Conservation (phyloP, 108 stramenopile genomes). For the Heterococcus sp. region DNA sequence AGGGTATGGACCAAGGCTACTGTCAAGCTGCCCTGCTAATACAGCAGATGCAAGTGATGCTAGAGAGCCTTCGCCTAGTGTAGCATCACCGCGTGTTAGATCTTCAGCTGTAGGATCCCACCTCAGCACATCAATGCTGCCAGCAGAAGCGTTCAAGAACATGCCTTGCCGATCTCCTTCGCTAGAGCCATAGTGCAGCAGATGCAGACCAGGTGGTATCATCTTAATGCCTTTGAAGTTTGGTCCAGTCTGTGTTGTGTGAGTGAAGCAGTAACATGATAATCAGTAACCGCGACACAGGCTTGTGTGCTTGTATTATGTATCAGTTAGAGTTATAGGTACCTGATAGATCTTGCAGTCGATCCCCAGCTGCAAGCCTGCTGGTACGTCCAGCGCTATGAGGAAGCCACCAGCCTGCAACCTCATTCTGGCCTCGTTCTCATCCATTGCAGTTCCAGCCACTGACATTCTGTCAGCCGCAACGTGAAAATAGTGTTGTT, state of each 20-base stretch:
- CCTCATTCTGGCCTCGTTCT: constrained; percentile 15
- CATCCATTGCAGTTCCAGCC: constrained; percentile 37
- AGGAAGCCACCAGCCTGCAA: constrained; percentile 30
- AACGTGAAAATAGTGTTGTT: too few relatives aligned
- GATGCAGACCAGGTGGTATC: constrained; percentile 28
- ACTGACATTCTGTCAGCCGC: too few relatives aligned
- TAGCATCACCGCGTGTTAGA: constrained; percentile 7
- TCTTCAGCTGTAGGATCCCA: constrained; percentile 28
- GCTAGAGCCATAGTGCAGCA: constrained; percentile 9
- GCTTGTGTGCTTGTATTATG: not conserved
- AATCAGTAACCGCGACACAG: not conserved
- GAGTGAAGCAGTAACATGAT: not conserved
- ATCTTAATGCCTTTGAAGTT: constrained; percentile 38
- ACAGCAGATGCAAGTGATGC: constrained; percentile 5
- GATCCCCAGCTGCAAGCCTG: constrained; percentile 32
- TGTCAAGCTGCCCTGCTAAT: constrained; percentile 18
- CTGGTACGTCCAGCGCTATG: constrained; percentile 17
- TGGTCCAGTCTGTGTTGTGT: constrained; percentile 5
- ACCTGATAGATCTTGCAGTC: constrained; percentile 35
- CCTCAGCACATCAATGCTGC: constrained; percentile 3
- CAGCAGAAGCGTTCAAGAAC: constrained; percentile 8
- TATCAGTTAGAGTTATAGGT: not conserved
- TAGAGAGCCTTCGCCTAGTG: constrained; percentile 12
- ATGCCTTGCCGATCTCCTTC: constrained; percentile 28
- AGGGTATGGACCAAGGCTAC: constrained; percentile 13